Percentiles rank a stretch among this genome's conserved stretches.
Conservation (phyloP, 1,284 basidiomycete species). For the Malassezia caprae region DNA sequence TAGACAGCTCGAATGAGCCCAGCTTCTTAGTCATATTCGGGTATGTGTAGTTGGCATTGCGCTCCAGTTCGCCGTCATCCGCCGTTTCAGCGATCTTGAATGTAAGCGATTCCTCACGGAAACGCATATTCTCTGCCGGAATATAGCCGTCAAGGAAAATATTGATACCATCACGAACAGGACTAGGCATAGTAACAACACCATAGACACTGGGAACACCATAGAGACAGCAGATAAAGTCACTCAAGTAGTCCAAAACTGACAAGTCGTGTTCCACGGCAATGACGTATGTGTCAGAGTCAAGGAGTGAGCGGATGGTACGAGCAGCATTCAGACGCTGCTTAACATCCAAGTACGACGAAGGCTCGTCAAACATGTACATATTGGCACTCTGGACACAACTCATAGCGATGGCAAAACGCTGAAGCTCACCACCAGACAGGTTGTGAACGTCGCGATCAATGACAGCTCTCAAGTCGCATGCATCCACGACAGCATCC, state of each 20-base stretch:
- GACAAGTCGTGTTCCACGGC: constrained; percentile 47
- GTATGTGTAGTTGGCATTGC: constrained; percentile 35
- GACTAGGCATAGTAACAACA: constrained; percentile 45
- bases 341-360: constrained; percentile 48
- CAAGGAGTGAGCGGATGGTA: constrained; percentile 43
- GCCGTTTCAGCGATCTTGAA: constrained; percentile 48
- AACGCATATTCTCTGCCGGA: constrained; percentile 48
- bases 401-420: constrained; percentile 48
- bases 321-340: constrained; percentile 47
- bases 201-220: constrained; percentile 47
- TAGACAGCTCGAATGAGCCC: constrained; percentile 41
- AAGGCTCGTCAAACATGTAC: constrained; percentile 49
- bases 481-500: constrained; percentile 33
- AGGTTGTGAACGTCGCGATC: constrained; percentile 43
- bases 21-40: constrained; percentile 46
- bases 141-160: constrained; percentile 48
- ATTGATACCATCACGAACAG: constrained; percentile 48
- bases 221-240: constrained; percentile 48
- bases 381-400: constrained; percentile 47
- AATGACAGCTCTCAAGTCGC: constrained; percentile 42
- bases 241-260: constrained; percentile 47
- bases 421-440: constrained; percentile 47
- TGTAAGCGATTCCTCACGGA: constrained; percentile 45
- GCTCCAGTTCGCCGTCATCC: constrained; percentile 38
- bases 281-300: constrained; percentile 46